Base-by-base conservation (phyloP, 1,139 yeast species). In the Suhomyces bribrorum region DNA sequence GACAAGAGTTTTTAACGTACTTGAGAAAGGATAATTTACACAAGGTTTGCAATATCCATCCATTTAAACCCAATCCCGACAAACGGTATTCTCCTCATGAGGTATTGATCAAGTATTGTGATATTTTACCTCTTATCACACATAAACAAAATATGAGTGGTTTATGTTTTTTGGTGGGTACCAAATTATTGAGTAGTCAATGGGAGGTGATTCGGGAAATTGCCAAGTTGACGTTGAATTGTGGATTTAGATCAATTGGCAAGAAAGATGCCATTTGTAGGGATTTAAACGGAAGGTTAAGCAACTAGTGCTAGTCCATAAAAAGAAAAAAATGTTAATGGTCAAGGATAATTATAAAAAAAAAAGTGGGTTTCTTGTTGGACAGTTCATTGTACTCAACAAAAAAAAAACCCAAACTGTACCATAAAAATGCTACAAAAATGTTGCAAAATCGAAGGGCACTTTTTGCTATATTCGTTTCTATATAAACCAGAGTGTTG, bases 131-230 rank as follows among this genome's bases (percentile, higher is more conserved):
- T 5, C 47, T 48, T 5, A 65, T 77, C 14, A 54, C 68, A 16
- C 64, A 71, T 36, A 69, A 69, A 49, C 72, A 71, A 42, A 69
- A 79, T 39, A 63, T 81, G 31, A 67, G 77, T 43, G 88, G 88
- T 0, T 57, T 83, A 30, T 64, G 54, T 32, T 50, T 50, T 26
- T 44, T 50, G 35, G 49, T 50, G 14, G 53, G 54, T 7, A 47
- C 83, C 46, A 68, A 66, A 34, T 58, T 77, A 45, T 66, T 81
- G 45, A 63, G 62, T 32, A 70, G 82, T 49, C 79, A 78, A 48
- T 82, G 83, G 81, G 80, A 79, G 36, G 65, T 80, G 24, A 77
- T 80, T 5, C 65, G 75, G 41, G 88, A 82, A 49, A 71, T 77
- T 48, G 79, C 84, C 2, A 73, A 73, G 45, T 62, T 83, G 44